A percentile compares a stretch with the other conserved stretches of the same genome.
These are phyloP conservation scores for Nannizziopsis arthrosporioides DNA, from an alignment of 2,329 filamentous ascomycete genomes.

Conservation along the genomic window DNA sequence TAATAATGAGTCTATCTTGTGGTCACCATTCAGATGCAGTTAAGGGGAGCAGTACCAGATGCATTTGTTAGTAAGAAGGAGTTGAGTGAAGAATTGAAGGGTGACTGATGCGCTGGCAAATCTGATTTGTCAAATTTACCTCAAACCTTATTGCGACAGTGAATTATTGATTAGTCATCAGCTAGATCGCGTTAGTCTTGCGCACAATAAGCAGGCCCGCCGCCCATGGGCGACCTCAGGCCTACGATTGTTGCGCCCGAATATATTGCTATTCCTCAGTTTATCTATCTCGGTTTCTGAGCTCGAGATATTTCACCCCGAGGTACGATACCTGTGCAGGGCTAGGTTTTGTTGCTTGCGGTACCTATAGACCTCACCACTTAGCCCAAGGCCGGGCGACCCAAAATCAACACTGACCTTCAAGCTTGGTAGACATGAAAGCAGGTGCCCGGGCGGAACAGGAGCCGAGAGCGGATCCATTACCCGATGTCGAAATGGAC, in stretches of 20 bases:
- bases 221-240: background rate
- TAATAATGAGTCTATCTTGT: no score
- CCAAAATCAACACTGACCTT: background rate
- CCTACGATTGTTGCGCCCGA: background rate
- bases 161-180: constrained; percentile 1
- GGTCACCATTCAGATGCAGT: no score
- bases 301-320: no score
- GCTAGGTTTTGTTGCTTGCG: background rate
- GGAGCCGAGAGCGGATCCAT: background rate
- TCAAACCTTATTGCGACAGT: background rate
- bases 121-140: background rate
- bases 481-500: constrained; percentile 10
- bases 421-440: background rate
- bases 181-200: constrained; percentile 2
- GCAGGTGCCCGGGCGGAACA: background rate
- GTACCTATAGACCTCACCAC: background rate
- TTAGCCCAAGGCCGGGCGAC: background rate
- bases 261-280: background rate
- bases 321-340: no score
- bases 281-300: no score
- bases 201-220: constrained; percentile 4
- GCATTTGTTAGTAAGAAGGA: no score
- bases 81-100: background rate
- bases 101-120: background rate
- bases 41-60: no score